phyloP scores from a whole-genome alignment of 805 yeast genomes.

The Metschnikowia lunata region DNA sequence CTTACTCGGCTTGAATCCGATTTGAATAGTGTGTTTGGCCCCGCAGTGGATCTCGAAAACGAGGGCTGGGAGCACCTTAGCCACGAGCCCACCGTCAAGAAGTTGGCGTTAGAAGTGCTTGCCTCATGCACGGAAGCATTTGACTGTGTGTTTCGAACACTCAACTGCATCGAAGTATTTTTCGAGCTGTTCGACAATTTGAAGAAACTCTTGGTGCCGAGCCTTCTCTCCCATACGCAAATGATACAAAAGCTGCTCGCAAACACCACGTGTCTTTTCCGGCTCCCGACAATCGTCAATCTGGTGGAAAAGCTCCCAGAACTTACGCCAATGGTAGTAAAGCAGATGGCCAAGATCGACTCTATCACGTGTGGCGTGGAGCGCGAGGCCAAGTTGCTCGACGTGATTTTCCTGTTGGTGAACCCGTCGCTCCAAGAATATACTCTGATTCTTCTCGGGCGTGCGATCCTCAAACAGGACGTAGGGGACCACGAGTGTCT shows the following conservation, averaged over 20 bases:
- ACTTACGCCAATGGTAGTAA: conserved; percentile 21
- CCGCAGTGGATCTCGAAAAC: conserved; percentile 1
- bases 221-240: conserved; percentile 29
- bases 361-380: conserved; percentile 37
- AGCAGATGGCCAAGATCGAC: conserved; percentile 33
- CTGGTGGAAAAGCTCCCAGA: conserved; percentile 19
- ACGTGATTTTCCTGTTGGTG: conserved; percentile 27
- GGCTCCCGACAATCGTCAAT: conserved; percentile 30
- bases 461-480: conserved; percentile 36
- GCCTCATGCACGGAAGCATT: conserved; percentile 12
- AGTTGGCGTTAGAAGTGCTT: conserved; percentile 16
- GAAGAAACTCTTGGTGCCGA: conserved; percentile 34
- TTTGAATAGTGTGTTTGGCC: conserved; percentile 27
- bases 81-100: conserved; percentile 24
- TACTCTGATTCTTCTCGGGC: conserved; percentile 35
- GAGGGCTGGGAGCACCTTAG: conserved; percentile 25
- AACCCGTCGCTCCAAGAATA: conserved; percentile 35
- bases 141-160: conserved; percentile 19
- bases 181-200: conserved; percentile 36
- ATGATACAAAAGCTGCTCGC: conserved; percentile 23
- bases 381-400: conserved; percentile 28
- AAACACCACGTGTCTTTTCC: conserved; percentile 25
- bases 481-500: conserved; percentile 27
- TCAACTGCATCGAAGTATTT: conserved; percentile 36
- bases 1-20: conserved; percentile 29